Evolutionary conservation across 768 basidiomycete species (phyloP), one percentile per base, ranked within the genome.

Genomic region (Butyriboletus loyo): DNA sequence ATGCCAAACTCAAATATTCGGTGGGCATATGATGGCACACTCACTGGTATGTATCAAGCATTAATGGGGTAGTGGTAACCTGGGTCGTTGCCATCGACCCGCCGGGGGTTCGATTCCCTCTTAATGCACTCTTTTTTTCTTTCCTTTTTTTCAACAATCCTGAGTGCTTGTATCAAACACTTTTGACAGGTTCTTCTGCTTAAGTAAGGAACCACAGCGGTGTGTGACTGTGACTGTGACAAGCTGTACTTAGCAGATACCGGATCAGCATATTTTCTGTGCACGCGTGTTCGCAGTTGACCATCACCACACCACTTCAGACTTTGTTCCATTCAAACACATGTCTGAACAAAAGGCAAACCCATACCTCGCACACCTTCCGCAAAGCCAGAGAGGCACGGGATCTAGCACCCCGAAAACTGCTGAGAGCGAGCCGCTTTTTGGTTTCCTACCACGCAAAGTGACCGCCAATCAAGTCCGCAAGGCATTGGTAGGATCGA

Each of bases 61-160:
- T 56, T 75, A 79, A 78, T 81, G 77, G 79, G 77, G 78, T 80
- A 80, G 78, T 79, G 78, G 77, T 81, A 79, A 80, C 78, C 79
- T 80, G 77, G 79, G 78, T 80, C 75, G 78, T 80, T 80, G 79
- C 78, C 78, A 81, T 82, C 84, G 85, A 86, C 83, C 85, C 85
- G 85, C 85, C 85, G 85, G 83, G 84, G 84, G 84, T 86, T 86
- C 84, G 82, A 86, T 86, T 85, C 84, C 84, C 61, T 8, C 61
- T 63, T 62, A 60, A 63, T 62, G 61, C 61, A 63, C 35, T 17
- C 1, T 45, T 5, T 24, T 24, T 32, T 45, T 45, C 7, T 14
- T 2, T 8, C 19, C 1, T 9, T 46, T 31, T 40, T 35, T 0
- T n/a, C 11, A 3, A 15, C 35, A 2, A n/a, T 38, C 22, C 27